phyloP scores from a whole-genome alignment of 2,329 filamentous ascomycete genomes.

The Colletotrichum endophyticum region DNA sequence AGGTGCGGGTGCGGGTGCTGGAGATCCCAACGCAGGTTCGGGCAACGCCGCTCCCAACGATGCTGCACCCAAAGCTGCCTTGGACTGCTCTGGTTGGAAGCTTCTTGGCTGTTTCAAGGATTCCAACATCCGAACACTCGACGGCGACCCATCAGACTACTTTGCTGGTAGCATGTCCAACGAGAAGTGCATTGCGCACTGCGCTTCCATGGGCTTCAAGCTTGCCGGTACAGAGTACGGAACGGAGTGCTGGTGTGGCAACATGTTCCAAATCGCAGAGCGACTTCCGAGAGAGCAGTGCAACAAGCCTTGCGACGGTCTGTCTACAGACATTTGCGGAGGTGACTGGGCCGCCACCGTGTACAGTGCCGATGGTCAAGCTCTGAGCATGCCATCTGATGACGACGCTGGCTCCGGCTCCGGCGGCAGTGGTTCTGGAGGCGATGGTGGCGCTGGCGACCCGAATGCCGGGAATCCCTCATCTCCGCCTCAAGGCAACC shows the following conservation, averaged over 20 bases:
- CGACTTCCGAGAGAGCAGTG: constrained; percentile 14
- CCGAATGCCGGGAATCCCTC: not conserved
- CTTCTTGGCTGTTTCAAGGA: constrained; percentile 38
- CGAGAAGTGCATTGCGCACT: constrained; percentile 52
- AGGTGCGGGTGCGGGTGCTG: not conserved
- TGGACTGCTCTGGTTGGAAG: constrained; percentile 25
- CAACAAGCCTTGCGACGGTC: constrained; percentile 13
- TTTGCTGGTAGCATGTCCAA: constrained; percentile 48
- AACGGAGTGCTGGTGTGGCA: constrained; percentile 57
- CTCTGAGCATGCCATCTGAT: constrained; percentile 1
- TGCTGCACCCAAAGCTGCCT: not conserved
- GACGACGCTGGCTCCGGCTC: not conserved
- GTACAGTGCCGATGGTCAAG: constrained; percentile 18
- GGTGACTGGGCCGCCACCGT: constrained; percentile 21
- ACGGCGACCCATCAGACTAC: constrained; percentile 27
- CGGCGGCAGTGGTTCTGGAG: not conserved
- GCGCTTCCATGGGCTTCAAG: constrained; percentile 40
- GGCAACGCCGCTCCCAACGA: not conserved
- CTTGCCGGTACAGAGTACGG: constrained; percentile 56
- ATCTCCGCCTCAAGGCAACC: not conserved
- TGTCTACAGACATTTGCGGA: constrained; percentile 14
- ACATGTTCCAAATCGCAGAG: constrained; percentile 16
- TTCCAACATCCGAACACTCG: constrained; percentile 15
- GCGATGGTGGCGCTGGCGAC: not conserved
- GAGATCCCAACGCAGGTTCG: not conserved